Base-by-base conservation (phyloP, 2,329 filamentous ascomycete genomes). In the Phoma sp. region DNA sequence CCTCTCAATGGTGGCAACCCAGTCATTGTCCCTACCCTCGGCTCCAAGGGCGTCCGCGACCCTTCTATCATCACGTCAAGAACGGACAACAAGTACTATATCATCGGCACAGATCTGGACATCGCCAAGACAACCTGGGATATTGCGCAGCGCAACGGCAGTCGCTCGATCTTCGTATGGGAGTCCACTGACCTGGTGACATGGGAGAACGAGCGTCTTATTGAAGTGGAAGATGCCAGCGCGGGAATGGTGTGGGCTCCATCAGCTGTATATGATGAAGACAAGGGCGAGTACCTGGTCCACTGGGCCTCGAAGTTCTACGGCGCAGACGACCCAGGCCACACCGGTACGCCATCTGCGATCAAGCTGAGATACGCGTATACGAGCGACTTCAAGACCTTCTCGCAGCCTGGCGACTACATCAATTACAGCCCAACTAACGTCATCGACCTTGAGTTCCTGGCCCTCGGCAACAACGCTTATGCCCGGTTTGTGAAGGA, bases 171-270 rank as follows among this genome's bases (percentile, higher is more conserved):
- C 49, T 81, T 82, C 43, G 77, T 84, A 9, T 85, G 83, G 82
- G 81, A 84, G 60, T 80, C 75, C 57, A 79, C 75, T 0, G 80
- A 84, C 47, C 67, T 84, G 4, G 65, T 82, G 6, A 80, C 77
- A 55, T 84, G 81, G 79, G 73, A 61, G 9, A 70, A 71, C 10
- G 81, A 83, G 62, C 70, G 80, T 5, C 71, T 85, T 2, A 76
- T 82, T 0, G 69, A 66, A 0, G 82, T 85, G 9, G 82, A 84
- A 59, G 77, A 82, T 52, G 67, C 68, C n/a, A 79, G 76, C 3
- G 83, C 81, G 0, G 83, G 82, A 3, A 85, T 84, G 82, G 81
- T 83, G 0, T 85, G 83, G 83, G 83, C 82, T 0, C 83, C 83
- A 0, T 79, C 81, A 45, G 82, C 82, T 0, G 78, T 84, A 46